These are phyloP conservation scores for Gnaphalium uliginosum DNA, from an alignment of 129 eudicot species.

Conservation along the genomic window DNA sequence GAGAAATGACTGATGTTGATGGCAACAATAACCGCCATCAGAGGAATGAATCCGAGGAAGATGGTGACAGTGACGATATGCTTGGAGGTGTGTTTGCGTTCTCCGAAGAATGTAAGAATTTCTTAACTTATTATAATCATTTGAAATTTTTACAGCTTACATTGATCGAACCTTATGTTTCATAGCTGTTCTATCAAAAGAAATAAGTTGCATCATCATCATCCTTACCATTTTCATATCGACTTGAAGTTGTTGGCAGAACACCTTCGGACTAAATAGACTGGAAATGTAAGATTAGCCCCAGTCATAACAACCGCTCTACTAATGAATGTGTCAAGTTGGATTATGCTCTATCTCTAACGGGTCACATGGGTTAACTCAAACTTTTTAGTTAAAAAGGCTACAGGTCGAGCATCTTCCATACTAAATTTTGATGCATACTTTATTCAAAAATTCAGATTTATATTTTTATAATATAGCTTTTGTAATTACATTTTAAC, in stretches of 20 bases:
- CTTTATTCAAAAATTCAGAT: too few relatives aligned
- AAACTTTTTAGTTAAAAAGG: too few relatives aligned
- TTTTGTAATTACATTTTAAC: too few relatives aligned
- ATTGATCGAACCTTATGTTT: neutral
- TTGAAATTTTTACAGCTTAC: neutral
- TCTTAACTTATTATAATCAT: neutral
- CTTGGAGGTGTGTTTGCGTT: conserved; percentile 79
- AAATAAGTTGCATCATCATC: neutral
- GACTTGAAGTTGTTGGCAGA: neutral
- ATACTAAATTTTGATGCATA: too few relatives aligned
- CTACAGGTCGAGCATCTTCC: too few relatives aligned
- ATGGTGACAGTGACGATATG: conserved; percentile 68
- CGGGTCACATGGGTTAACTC: too few relatives aligned
- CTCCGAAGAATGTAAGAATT: conserved; percentile 70
- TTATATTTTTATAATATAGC: too few relatives aligned
- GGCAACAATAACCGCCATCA: conserved; percentile 39
- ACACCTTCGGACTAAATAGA: neutral
- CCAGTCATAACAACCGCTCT: too few relatives aligned
- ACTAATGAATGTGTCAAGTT: too few relatives aligned
- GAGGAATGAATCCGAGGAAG: conserved; percentile 57
- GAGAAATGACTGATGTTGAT: conserved; percentile 44
- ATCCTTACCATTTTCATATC: neutral
- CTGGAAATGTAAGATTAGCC: neutral
- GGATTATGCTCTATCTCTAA: too few relatives aligned
- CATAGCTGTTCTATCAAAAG: neutral